Base-by-base conservation (phyloP, 352 stramenopile genomes). In the Pilasporangium apinafurcum region DNA sequence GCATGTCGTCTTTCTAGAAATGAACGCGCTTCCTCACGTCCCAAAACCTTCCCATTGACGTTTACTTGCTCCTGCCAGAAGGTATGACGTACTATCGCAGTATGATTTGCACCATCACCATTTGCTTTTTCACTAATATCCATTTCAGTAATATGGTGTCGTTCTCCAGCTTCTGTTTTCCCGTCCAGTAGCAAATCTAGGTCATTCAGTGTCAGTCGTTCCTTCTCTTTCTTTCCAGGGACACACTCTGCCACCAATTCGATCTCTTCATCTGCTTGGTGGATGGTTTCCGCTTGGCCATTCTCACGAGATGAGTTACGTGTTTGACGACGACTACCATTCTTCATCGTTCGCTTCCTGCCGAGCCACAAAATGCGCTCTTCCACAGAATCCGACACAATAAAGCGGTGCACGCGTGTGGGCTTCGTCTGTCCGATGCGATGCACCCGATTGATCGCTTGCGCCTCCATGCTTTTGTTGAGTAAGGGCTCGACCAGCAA, bases 401-500 rank as follows among this genome's bases (percentile, higher is more conserved):
- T 71, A 49, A 97, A 96, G 16, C 89, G 75, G 35, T 96, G 83
- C 3, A 97, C 79, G 25, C 66, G 83, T 24, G 86, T 96, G 10
- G 63, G 59, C 18, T 62, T 58, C 0, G 72, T 88, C 60, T 97
- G 91, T 0, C 91, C 91, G 45, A 97, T 87, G 10, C 88, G 83
- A 61, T 96, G 86, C 18, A 96, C 79, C 33, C 88, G 76, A 51
- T 89, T 94, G 35, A 97, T 92, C 24, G 85, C 85, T 52, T 96
- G 85, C 8, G 58, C 61, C 53, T 97, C 88, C 8, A 96, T 78
- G 27, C 74, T 82, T 16, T 53, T 54, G 52, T 95, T 96, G 34
- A 96, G 51, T 4, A 96, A 56, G 6, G 88, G 88, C 45, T 97
- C 86, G n/a, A 97, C 52, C 24, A 97, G 80, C 42, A 97, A 66